Base-by-base conservation (phyloP, 768 basidiomycete species). In the Tricholoma furcatifolium region DNA sequence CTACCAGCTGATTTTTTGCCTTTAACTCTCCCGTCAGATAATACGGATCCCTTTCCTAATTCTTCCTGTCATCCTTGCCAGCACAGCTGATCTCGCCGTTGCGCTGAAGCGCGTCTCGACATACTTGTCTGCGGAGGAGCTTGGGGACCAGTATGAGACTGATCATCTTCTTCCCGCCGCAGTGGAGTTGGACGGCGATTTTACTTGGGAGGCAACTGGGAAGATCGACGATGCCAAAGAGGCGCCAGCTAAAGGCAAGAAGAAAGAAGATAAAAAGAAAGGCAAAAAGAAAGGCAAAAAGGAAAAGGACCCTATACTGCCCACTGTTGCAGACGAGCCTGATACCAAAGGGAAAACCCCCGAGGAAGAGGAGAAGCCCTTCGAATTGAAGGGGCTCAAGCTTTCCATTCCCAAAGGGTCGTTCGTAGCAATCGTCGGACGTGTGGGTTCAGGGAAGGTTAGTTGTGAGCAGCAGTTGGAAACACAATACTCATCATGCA, bases 41-140 rank as follows among this genome's bases (percentile, higher is more conserved):
- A 79, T 85, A 59, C 79, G 81, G n/a, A 61, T 68, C 6, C 85
- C 85, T 2, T 71, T 87, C 17, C 60, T 78, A n/a, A 66, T 81
- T 48, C 68, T 86, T 49, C 85, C 85, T 0, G 63, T 84, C 47
- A 77, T 81, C 15, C 63, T 85, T 32, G 73, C 78, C 6, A 63
- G 66, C 27, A 64, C 78, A 12, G 70, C 78, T 0, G 78, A 84
- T 59, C 76, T 78, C 1, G 57, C 79, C 8, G 78, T 83, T 4
- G 80, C 81, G 0, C 62, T 82, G 18, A 60, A 63, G 1, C 76
- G 83, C 23, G 76, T 85, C 9, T 67, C 70, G 0, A 72, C 66
- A 20, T 80, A 80, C 58, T 62, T 84, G 8, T 65, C 72, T 21
- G 79, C 81, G 3, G 84, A 86, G 50, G 85, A 87, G 55, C 71